phyloP scores from a whole-genome alignment of 148 eudicot species.

The Drosera capensis region DNA sequence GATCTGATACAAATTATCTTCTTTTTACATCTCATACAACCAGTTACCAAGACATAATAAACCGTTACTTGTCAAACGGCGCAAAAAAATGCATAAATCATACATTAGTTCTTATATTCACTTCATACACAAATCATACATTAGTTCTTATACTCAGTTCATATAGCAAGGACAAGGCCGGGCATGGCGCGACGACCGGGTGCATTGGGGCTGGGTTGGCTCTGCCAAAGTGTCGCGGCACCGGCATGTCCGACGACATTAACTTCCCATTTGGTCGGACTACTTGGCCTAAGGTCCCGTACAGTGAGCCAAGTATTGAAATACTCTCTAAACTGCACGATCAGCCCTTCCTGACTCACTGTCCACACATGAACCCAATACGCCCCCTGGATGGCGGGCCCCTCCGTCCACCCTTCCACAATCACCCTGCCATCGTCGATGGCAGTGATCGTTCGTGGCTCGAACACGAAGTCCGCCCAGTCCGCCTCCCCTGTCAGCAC shows the following conservation, averaged over 20 bases:
- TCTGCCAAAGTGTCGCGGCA: constrained; percentile 45
- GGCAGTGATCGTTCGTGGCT: constrained; percentile 39
- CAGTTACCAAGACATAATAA: too few species aligned
- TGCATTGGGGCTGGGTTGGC: constrained; percentile 29
- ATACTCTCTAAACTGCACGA: constrained; percentile 63
- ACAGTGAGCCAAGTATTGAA: constrained; percentile 71
- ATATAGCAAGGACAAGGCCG: constrained; percentile 77
- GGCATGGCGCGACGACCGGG: constrained; percentile 39
- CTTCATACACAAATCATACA: not conserved
- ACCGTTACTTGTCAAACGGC: too few species aligned
- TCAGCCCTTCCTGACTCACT: constrained; percentile 40
- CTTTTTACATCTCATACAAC: too few species aligned
- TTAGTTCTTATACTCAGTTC: too few species aligned
- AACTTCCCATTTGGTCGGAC: not conserved
- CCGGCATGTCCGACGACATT: constrained; percentile 6
- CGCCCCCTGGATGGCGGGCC: constrained; percentile 30
- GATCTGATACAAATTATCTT: too few species aligned
- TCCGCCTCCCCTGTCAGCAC: constrained; percentile 41
- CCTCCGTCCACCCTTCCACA: constrained; percentile 56
- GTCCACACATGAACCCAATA: constrained; percentile 97
- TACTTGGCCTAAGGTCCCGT: constrained; percentile 40
- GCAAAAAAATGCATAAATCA: too few species aligned
- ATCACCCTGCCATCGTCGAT: constrained; percentile 46
- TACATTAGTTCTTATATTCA: too few species aligned
- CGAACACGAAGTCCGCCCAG: constrained; percentile 30